Evolutionary conservation across 108 stramenopile genomes (phyloP), one percentile per base, ranked within the genome.

Genomic region (Aurantiochytrium sp.): DNA sequence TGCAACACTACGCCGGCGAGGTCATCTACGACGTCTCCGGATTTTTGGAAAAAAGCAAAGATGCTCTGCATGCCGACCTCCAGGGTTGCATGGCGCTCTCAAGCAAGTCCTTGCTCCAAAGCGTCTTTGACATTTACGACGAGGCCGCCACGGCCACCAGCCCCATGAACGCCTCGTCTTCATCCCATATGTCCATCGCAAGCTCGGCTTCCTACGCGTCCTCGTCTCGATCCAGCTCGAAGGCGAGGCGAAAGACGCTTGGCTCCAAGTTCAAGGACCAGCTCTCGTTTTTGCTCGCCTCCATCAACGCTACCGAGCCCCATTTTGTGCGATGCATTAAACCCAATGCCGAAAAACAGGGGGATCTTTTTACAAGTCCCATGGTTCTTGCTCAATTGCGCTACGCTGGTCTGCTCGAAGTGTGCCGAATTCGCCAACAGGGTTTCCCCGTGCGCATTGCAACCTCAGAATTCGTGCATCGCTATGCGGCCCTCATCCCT

Each of bases 241-340:
- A 58, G 16, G 18, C 83, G 5, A 92, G 23, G 60, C 25, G 58
- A 25, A 89, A 71, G 87, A 93, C 94, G 49, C 91, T 94, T 44
- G 93, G 93, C 28, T 88, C 88, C 10, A 96, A 98, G 90, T 99
- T 99, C 91, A 96, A 96, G 88, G 49, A 90, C 18, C 97, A 97
- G 90, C 95, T 98, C 29, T 90, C 93, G 45, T 92, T 94, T 59
- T 93, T 99, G 49, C 95, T 97, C 51, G 88, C 71, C 19, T 95
- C 96, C 5, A 96, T 99, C 72, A 96, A 97, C 72, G 91, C 90
- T 18, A 99, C 98, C 0, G 93, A 94, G 28, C 99, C 99, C 0
- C 99, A 99, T 92, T 99, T 97, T 64, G 95, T 99, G 42, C 97
- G 99, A 19, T 99, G 99, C 93, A 94, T 99, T 57, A 99, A 99